Evolutionary conservation across 148 eudicot genomes (phyloP).

Genomic region (Cornus kousa): DNA sequence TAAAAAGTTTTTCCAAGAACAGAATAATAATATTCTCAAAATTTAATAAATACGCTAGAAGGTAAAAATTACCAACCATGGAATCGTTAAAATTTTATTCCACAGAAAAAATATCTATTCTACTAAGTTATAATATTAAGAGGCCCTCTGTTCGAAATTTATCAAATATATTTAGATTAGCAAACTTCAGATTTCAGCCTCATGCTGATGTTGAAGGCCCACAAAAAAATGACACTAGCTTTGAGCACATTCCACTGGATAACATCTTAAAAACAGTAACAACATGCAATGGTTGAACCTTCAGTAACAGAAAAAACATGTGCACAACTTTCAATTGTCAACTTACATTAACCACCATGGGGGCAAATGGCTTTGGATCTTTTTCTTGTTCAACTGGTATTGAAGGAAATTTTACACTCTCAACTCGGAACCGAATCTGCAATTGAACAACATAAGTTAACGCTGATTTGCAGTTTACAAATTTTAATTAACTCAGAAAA

Average conservation of each 20-base stretch:
- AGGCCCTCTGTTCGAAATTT: background rate
- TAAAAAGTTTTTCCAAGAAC: background rate
- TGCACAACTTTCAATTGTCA: background rate
- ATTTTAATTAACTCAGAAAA: background rate
- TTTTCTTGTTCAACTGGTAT: slow-evolving; percentile 69
- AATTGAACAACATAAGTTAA: slow-evolving; percentile 9
- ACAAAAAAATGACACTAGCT: background rate
- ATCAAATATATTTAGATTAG: slow-evolving; percentile 6
- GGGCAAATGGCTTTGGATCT: slow-evolving; percentile 81
- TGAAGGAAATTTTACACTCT: slow-evolving; percentile 55
- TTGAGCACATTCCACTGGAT: background rate
- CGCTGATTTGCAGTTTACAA: background rate
- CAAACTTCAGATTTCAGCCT: background rate
- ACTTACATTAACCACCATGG: slow-evolving; percentile 83
- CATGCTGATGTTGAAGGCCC: background rate
- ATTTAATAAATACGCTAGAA: background rate
- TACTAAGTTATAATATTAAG: background rate
- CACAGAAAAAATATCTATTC: background rate
- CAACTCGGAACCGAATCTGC: slow-evolving; percentile 84
- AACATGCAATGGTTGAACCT: background rate
- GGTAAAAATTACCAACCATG: too few species aligned
- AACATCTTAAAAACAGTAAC: background rate
- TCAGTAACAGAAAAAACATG: background rate
- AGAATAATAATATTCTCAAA: too few species aligned
- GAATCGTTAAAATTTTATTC: background rate